Evolutionary conservation across 2,329 filamentous ascomycete species (phyloP).

Genomic region (Hypoxylon sp.): DNA sequence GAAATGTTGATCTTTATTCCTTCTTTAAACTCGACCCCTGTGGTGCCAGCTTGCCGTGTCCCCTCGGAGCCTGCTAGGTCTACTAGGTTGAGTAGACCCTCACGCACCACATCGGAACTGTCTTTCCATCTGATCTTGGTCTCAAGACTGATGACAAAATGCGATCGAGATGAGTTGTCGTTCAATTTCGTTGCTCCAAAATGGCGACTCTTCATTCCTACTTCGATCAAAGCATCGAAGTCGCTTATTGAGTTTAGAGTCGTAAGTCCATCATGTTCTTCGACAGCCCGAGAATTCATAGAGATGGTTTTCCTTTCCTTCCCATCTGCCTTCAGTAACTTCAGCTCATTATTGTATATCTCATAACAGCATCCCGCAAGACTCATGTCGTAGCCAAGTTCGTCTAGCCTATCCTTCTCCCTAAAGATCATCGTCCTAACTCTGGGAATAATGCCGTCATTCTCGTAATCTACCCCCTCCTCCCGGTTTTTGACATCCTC

Average conservation of each 20-base stretch:
- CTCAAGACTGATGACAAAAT: conserved; percentile 95
- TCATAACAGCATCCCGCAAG: conserved; percentile 97
- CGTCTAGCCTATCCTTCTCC: conserved; percentile 82
- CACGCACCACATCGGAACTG: conserved; percentile 80
- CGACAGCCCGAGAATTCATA: conserved; percentile 8
- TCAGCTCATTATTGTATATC: conserved; percentile 96
- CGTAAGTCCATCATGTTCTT: conserved; percentile 35
- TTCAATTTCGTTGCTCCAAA: conserved; percentile 95
- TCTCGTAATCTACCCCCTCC: conserved; percentile 46
- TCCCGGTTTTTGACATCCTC: conserved; percentile 1
- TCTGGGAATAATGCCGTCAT: conserved; percentile 93
- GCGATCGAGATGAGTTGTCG: conserved; percentile 89
- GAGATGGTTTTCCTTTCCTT: conserved; percentile 30
- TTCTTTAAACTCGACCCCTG: conserved; percentile 40
- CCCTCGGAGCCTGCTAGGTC: conserved; percentile 91
- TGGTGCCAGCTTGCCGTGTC: conserved; percentile 35
- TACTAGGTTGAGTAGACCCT: conserved; percentile 93
- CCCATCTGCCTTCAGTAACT: conserved; percentile 55
- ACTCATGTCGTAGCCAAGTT: conserved; percentile 90
- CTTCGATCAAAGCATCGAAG: conserved; percentile 82
- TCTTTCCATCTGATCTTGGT: conserved; percentile 62
- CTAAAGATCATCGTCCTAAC: conserved; percentile 93
- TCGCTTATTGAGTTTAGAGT: conserved; percentile 80
- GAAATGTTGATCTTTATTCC: conserved; percentile 48
- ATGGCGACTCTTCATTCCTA: conserved; percentile 85